A percentile compares a stretch with the other conserved stretches of the same genome.
These are phyloP conservation scores for Lactarius trivialis DNA, from an alignment of 768 basidiomycete species.

Conservation along the genomic window DNA sequence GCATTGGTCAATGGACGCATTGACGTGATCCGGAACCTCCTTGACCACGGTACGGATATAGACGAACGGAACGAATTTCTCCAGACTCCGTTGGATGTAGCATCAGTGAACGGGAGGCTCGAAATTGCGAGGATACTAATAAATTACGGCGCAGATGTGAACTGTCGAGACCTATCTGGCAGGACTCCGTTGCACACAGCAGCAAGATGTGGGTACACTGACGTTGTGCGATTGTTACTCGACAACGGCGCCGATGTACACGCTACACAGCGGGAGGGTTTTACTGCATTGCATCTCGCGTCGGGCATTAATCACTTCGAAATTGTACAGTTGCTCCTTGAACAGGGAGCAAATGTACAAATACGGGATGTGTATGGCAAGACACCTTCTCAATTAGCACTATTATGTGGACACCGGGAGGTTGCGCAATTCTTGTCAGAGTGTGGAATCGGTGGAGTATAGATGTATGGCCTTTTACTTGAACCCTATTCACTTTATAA, in stretches of 20 bases:
- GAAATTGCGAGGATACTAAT: background rate
- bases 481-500: too few species aligned
- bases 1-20: background rate
- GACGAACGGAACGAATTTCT: background rate
- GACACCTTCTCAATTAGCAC: background rate
- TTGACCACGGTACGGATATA: background rate
- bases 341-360: background rate
- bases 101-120: background rate
- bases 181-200: background rate
- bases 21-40: background rate
- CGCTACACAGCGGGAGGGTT: background rate
- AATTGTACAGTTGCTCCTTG: background rate
- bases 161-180: background rate
- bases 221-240: background rate
- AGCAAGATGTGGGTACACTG: background rate
- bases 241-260: background rate
- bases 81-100: background rate
- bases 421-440: background rate
- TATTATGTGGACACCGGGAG: background rate
- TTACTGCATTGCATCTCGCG: background rate
- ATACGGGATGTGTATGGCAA: background rate
- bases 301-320: background rate
- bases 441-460: background rate
- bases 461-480: too few species aligned
- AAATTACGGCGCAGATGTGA: background rate